Evolutionary conservation across 768 basidiomycete species (phyloP).

Genomic region (Lentinula sp.): DNA sequence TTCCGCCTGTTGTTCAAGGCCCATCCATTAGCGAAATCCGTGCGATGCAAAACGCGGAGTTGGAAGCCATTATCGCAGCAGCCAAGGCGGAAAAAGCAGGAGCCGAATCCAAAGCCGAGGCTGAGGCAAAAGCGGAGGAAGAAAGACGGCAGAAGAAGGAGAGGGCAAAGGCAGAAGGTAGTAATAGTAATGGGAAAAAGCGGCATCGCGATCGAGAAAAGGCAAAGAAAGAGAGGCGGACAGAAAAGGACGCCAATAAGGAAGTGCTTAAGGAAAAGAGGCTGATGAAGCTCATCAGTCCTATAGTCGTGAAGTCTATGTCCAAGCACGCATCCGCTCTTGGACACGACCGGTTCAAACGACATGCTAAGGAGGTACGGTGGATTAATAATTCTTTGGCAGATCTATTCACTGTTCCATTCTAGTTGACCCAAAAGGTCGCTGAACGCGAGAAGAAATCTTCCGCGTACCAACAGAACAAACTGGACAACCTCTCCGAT

Average conservation of each 20-base stretch:
- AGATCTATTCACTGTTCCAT: background rate
- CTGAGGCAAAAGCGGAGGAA: background rate
- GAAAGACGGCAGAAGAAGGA: constrained; percentile 18
- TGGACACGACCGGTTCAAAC: constrained; percentile 83
- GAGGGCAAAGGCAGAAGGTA: constrained; percentile 11
- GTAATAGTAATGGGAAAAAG: constrained; percentile 6
- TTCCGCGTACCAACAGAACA: constrained; percentile 64
- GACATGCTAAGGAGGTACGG: constrained; percentile 88
- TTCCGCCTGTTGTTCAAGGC: background rate
- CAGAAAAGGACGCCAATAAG: constrained; percentile 47
- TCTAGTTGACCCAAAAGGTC: constrained; percentile 77
- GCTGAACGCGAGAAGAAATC: constrained; percentile 97
- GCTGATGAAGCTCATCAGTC: constrained; percentile 76
- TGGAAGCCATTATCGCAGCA: background rate
- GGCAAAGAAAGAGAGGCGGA: constrained; percentile 22
- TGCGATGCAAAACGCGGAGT: background rate
- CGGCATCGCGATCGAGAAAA: constrained; percentile 9
- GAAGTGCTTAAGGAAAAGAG: constrained; percentile 76
- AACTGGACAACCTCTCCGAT: constrained; percentile 71
- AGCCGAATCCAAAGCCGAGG: constrained; percentile 12
- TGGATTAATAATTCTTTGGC: background rate
- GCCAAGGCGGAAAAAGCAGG: constrained; percentile 9
- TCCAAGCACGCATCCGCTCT: constrained; percentile 78
- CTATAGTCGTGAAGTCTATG: constrained; percentile 90
- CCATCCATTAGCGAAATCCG: background rate